A percentile compares a stretch with the other conserved stretches of the same genome.
Evolutionary conservation across 148 eudicot genomes (phyloP).

Genomic region (Rhododendron kiyosumense): DNA sequence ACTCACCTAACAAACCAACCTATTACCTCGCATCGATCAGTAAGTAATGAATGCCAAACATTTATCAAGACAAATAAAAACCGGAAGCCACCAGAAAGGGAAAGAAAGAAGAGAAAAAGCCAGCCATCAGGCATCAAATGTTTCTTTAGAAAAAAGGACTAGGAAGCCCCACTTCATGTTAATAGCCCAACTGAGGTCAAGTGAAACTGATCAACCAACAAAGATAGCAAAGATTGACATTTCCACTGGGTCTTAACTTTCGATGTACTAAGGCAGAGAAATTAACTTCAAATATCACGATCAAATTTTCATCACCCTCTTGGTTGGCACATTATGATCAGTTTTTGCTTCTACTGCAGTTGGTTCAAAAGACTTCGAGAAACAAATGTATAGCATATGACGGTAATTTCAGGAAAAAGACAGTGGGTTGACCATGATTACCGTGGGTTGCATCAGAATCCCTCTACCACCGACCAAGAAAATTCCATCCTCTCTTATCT

Average conservation of each 20-base stretch:
- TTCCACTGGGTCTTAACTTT: background rate
- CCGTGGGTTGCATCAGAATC: background rate
- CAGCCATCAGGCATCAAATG: no score
- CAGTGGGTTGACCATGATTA: background rate
- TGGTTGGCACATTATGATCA: background rate
- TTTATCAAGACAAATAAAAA: no score
- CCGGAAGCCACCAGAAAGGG: no score
- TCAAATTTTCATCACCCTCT: background rate
- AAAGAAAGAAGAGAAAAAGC: no score
- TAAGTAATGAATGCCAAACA: no score
- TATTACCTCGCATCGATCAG: no score
- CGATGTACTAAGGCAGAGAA: no score
- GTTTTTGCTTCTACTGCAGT: background rate
- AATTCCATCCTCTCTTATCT: background rate
- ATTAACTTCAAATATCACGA: background rate
- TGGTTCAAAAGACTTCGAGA: background rate
- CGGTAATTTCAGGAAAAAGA: background rate
- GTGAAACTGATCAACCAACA: background rate
- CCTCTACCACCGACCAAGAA: background rate
- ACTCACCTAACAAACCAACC: background rate
- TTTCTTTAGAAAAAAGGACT: no score
- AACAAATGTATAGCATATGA: background rate
- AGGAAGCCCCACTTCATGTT: background rate
- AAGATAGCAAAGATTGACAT: background rate
- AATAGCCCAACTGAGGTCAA: background rate